Base-by-base conservation (phyloP, 2,329 filamentous ascomycete genomes). In the Xylariaceae sp. region DNA sequence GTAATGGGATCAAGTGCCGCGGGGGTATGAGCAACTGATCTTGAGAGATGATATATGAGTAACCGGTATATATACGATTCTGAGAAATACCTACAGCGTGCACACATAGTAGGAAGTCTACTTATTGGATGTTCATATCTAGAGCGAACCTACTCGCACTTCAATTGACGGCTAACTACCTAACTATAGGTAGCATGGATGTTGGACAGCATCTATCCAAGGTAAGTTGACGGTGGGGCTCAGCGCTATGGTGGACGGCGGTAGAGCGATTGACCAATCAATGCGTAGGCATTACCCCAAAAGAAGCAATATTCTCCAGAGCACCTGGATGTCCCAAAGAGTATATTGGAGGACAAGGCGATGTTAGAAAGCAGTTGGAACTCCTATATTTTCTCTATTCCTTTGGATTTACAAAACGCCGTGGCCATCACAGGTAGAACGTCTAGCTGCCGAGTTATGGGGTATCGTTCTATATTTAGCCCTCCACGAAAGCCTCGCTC, bases 401-500 rank as follows among this genome's bases (percentile, higher is more conserved):
- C 39, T 7, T n/a, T 2, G 14, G 23, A 34, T n/a, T 40, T 26
- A 44, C 37, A 31, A 36, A 24, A 7, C 14, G 31, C 36, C 12
- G 12, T 24, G 12, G 39, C 16, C 14, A 12, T 21, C 26, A 26
- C 4, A 39, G 19, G 17, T 14, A 48, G 3, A 23, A 34, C 6
- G 19, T 41, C 29, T 44, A 44, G 21, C 46, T 34, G n/a, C n/a
- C 23, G 17, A n/a, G n/a, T n/a, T 23, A 33, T 21, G 9, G 26
- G 23, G 50, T 37, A 36, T 46, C 6, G 16, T 12, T 53, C 28
- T 41, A 36, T 24, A 39, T 52, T 16, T 67, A 71, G 41, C 65
- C 67, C 28, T 71, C 66, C 26, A 66, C 58, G 36, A 72, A 72
- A 43, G 68, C 71, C 41, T 72, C 67, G 36, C 60, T 71, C 63